A percentile compares a stretch with the other conserved stretches of the same genome.
Conservation (phyloP, 768 basidiomycete genomes). For the Rhodotorula sphaerocarpa region DNA sequence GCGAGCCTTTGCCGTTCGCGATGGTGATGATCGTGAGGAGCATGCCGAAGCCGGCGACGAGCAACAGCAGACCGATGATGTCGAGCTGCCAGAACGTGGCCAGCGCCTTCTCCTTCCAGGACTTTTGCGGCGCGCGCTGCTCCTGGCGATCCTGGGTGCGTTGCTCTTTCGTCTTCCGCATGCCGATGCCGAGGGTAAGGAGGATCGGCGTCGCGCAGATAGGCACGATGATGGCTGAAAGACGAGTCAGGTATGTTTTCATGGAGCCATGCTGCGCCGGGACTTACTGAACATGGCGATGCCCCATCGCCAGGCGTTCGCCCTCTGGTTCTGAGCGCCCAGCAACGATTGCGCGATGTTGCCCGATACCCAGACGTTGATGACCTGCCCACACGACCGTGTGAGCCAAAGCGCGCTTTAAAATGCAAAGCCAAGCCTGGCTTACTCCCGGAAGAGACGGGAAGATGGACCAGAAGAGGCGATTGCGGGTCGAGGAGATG, state of each 20-base stretch:
- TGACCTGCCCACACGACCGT: not conserved
- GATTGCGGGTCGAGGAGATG: constrained; percentile 26
- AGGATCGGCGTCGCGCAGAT: constrained; percentile 41
- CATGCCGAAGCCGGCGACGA: constrained; percentile 40
- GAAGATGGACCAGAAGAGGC: constrained; percentile 41
- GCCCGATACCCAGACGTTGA: constrained; percentile 42
- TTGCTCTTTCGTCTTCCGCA: constrained; percentile 15
- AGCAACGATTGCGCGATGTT: constrained; percentile 37
- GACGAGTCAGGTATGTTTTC: not conserved
- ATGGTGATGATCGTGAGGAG: constrained; percentile 42
- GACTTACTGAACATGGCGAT: constrained; percentile 13
- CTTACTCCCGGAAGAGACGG: constrained; percentile 39
- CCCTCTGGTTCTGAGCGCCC: constrained; percentile 7
- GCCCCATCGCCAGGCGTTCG: constrained; percentile 26
- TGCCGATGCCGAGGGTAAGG: constrained; percentile 37
- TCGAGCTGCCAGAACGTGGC: constrained; percentile 42
- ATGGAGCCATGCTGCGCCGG: fast-evolving
- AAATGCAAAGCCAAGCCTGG: too few species aligned
- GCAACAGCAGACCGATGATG: constrained; percentile 41
- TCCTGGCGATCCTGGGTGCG: not conserved
- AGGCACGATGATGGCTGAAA: constrained; percentile 38
- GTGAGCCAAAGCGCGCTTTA: too few species aligned
- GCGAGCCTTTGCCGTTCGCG: constrained; percentile 39
- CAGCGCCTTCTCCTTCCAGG: constrained; percentile 14
- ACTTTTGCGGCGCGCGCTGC: not conserved